phyloP scores from a whole-genome alignment of 257 asterid species.

The Pogostemon cablin region DNA sequence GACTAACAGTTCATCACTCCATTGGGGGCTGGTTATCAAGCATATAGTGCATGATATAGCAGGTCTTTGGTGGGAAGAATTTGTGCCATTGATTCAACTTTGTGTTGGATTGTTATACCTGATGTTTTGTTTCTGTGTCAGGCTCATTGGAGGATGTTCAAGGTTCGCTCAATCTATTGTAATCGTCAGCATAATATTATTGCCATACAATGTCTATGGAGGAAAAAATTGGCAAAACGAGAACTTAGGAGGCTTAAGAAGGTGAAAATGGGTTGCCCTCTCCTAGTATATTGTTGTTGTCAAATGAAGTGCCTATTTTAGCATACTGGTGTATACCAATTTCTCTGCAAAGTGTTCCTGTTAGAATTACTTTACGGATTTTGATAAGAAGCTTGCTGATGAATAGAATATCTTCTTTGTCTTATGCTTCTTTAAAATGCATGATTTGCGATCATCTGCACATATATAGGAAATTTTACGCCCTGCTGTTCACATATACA shows the following conservation, averaged over 20 bases:
- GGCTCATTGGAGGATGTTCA: constrained; percentile 94
- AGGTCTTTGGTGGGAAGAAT: neutral
- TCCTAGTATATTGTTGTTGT: neutral
- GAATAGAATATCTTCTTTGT: constrained; percentile 5
- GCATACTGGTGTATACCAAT: constrained; percentile 18
- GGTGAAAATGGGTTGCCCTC: constrained; percentile 48
- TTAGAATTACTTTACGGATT: constrained; percentile 7
- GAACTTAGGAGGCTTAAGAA: constrained; percentile 86
- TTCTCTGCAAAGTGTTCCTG: constrained; percentile 8
- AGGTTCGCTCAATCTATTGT: constrained; percentile 66
- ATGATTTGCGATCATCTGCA: constrained; percentile 25
- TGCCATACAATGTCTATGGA: constrained; percentile 93
- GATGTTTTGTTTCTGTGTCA: constrained; percentile 39
- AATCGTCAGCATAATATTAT: constrained; percentile 78
- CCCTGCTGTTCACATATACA: constrained; percentile 13
- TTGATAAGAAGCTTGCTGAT: constrained; percentile 22
- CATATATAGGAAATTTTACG: constrained; percentile 22
- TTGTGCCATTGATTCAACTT: constrained; percentile 1
- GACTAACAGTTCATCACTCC: neutral
- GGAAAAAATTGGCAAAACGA: constrained; percentile 87
- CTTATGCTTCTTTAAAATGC: constrained; percentile 5
- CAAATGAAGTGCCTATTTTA: neutral
- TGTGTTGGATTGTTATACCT: constrained; percentile 21
- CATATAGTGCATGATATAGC: constrained; percentile 15
- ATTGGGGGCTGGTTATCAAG: neutral